phyloP scores from a whole-genome alignment of 306 rosid genomes.

The Vigna nakashimae region DNA sequence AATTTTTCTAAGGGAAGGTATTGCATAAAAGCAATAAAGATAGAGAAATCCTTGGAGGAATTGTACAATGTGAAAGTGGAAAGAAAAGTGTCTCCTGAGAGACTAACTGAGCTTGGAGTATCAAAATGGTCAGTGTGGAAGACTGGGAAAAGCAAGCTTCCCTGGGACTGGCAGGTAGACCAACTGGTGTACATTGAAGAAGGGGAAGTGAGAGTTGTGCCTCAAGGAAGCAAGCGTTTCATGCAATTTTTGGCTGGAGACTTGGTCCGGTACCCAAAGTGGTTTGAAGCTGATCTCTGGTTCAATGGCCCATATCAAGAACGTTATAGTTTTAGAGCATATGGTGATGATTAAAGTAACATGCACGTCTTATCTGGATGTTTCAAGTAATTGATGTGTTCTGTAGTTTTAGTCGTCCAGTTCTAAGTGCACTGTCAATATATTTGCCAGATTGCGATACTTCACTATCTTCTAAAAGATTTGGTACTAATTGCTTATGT shows the following conservation, averaged over 20 bases:
- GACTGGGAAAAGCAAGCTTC: constrained; percentile 75
- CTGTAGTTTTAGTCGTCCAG: not conserved
- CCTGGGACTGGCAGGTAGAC: constrained; percentile 98
- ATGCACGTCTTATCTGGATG: constrained; percentile 9
- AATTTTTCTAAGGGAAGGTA: constrained; percentile 31
- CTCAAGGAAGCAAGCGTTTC: constrained; percentile 80
- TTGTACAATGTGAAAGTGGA: constrained; percentile 80
- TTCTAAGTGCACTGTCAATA: constrained; percentile 1
- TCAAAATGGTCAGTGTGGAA: constrained; percentile 92
- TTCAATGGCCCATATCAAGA: constrained; percentile 90
- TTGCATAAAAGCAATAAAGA: constrained; percentile 61
- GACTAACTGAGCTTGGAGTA: constrained; percentile 74
- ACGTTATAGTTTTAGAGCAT: constrained; percentile 81
- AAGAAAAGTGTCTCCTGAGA: constrained; percentile 61
- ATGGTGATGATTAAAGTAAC: constrained; percentile 66
- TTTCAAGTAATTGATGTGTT: not conserved
- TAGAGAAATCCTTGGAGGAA: constrained; percentile 83
- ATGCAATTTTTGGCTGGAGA: constrained; percentile 90
- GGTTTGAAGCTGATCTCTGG: constrained; percentile 93
- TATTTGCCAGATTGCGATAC: constrained; percentile 2
- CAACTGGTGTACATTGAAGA: constrained; percentile 91
- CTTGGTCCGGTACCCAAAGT: constrained; percentile 80
- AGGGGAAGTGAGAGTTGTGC: constrained; percentile 92
- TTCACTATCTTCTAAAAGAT: constrained; percentile 10
- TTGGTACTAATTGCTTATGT: not conserved